Conservation (phyloP, 768 basidiomycete species). For the Leccinellum luteum region DNA sequence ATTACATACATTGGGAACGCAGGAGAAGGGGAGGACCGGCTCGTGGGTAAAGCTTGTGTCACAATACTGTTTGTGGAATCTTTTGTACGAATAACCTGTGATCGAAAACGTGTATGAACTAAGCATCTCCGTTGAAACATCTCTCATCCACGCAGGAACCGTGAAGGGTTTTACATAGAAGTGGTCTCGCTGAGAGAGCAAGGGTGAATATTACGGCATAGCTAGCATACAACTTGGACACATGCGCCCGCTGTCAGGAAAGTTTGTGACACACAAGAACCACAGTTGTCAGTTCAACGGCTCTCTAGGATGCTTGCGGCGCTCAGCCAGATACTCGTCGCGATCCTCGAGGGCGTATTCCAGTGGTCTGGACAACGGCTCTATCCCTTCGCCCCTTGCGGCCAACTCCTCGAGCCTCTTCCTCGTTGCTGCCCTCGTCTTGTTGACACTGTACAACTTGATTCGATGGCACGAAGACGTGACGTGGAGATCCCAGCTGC, state of each 20-base stretch:
- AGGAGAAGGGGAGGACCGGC: neutral
- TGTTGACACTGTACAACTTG: conserved; percentile 54
- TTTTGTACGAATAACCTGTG: neutral
- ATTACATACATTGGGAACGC: conserved; percentile 8
- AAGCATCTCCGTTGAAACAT: no score
- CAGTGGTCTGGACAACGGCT: conserved; percentile 8
- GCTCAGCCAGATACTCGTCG: conserved; percentile 3
- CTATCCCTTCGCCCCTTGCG: conserved; percentile 34
- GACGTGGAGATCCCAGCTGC: conserved; percentile 52
- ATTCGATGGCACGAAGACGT: conserved; percentile 54
- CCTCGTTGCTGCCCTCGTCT: conserved; percentile 40
- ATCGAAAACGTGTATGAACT: no score
- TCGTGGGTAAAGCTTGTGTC: neutral
- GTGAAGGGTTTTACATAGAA: no score
- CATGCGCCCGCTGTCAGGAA: neutral
- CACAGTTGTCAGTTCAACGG: neutral
- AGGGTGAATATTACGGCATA: no score
- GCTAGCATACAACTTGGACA: neutral
- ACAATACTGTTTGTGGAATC: neutral
- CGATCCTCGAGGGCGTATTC: conserved; percentile 8
- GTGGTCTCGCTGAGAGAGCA: no score
- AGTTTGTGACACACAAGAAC: neutral
- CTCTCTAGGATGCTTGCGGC: conserved; percentile 10
- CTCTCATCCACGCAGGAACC: no score
- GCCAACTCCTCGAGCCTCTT: conserved; percentile 40